A percentile compares a stretch with the other conserved stretches of the same genome.
Conservation (phyloP, 2,329 filamentous ascomycete species). For the Zalaria obscura region DNA sequence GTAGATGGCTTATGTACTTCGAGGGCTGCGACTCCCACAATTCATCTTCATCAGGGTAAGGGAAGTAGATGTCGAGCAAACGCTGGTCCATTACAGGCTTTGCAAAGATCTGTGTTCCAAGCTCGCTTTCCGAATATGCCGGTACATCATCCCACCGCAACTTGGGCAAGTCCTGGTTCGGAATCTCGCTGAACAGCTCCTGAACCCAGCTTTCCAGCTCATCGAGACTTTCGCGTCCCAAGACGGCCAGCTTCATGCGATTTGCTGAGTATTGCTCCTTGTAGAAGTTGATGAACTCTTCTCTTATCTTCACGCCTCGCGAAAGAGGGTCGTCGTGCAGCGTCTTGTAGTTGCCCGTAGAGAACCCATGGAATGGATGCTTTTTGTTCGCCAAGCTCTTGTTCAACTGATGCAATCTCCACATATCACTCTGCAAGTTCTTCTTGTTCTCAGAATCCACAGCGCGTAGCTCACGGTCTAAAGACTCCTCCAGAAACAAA, state of each 20-base stretch:
- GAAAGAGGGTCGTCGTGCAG: conserved; percentile 71
- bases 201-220: conserved; percentile 71
- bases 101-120: conserved; percentile 63
- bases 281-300: conserved; percentile 89
- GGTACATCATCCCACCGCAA: conserved; percentile 52
- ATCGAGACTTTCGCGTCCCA: conserved; percentile 71
- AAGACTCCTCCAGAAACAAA: conserved; percentile 67
- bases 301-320: conserved; percentile 67
- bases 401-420: conserved; percentile 76
- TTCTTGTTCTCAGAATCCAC: conserved; percentile 98
- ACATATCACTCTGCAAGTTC: conserved; percentile 81
- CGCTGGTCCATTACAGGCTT: conserved; percentile 85
- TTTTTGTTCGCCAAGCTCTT: conserved; percentile 78
- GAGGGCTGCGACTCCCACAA: conserved; percentile 70
- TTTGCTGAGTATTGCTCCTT: conserved; percentile 84
- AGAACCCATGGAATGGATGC: conserved; percentile 84
- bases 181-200: conserved; percentile 67
- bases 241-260: conserved; percentile 77
- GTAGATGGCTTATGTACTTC: conserved; percentile 74
- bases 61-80: conserved; percentile 67
- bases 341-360: conserved; percentile 76
- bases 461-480: conserved; percentile 75
- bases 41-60: conserved; percentile 70
- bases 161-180: conserved; percentile 64
- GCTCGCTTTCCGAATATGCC: conserved; percentile 44